Evolutionary conservation across 164 flowering plant genomes (phyloP).

Genomic region (Vitis rotundifolia): DNA sequence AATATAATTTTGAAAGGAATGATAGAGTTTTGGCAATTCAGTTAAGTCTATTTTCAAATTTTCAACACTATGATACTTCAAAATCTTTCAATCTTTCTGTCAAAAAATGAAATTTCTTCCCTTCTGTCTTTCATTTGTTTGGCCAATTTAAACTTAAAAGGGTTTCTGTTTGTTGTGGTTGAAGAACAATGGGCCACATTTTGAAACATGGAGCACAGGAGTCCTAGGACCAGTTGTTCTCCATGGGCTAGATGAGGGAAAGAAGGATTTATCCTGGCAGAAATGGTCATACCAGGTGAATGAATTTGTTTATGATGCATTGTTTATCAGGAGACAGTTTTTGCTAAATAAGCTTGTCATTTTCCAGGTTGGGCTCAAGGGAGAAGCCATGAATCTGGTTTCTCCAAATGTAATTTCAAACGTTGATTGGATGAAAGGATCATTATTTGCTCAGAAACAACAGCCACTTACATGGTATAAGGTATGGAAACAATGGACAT

Average conservation of each 20-base stretch:
- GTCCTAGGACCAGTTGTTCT: constrained; percentile 47
- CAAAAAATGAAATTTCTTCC: neutral
- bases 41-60: neutral
- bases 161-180: neutral
- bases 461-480: constrained; percentile 49
- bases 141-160: neutral
- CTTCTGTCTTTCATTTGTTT: neutral
- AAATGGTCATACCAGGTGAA: constrained; percentile 56
- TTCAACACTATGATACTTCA: neutral
- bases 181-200: constrained; percentile 47
- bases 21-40: neutral
- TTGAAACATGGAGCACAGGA: constrained; percentile 44
- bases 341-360: no score
- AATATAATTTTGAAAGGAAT: no score
- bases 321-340: no score
- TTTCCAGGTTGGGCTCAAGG: constrained; percentile 33
- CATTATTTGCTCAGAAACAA: constrained; percentile 13
- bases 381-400: constrained; percentile 36
- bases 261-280: constrained; percentile 41
- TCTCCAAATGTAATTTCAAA: constrained; percentile 24
- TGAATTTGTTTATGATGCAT: neutral
- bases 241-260: constrained; percentile 41
- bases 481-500: constrained; percentile 12
- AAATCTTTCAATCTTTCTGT: neutral
- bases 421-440: constrained; percentile 31